Evolutionary conservation across 495 filamentous ascomycete genomes (phyloP), one percentile per base, ranked within the genome.

Genomic region (Aspergillus haitiensis): DNA sequence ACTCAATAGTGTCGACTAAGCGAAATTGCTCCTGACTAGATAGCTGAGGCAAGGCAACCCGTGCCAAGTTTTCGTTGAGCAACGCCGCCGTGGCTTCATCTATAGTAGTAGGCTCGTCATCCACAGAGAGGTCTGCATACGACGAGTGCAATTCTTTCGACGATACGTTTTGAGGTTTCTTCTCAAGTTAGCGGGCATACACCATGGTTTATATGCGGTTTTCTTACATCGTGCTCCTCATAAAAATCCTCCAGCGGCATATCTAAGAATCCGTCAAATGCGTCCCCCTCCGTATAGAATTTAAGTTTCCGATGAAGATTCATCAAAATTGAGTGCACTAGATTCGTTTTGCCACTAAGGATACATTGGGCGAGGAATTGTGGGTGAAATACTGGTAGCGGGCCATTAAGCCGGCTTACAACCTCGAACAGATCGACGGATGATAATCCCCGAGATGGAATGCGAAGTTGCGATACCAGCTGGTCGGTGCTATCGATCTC

Each of bases 291-390:
- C 0, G 86, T 85, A 69, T 86, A 90, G 62, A 88, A 96, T 63
- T 91, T 93, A 21, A 99, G 75, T 49, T 85, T 89, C 60, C 87
- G 84, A 62, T 88, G 82, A n/a, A 99, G 76, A 31, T 81, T 84
- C 59, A 89, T 74, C 53, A 98, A 70, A 7, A 97, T 85, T 12
- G 78, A 80, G 65, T 93, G 88, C 16, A 93, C 93, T 8, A 93
- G 66, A 15, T 67, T 70, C 34, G 82, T 83, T 69, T 95, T 95
- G 3, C 92, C 93, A 16, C 87, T 80, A 7, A 96, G 79, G 31
- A 97, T 93, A 63, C 90, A 92, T 70, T 97, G 92, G 58, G 88
- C 86, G 7, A 99, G 71, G 61, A 96, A 91, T 65, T 96, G 91
- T 7, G 95, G 95, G 64, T 99, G 94, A 67, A 93, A 99, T 7